phyloP scores from a whole-genome alignment of 2,329 filamentous ascomycete genomes.

The Penicillium frequentans region DNA sequence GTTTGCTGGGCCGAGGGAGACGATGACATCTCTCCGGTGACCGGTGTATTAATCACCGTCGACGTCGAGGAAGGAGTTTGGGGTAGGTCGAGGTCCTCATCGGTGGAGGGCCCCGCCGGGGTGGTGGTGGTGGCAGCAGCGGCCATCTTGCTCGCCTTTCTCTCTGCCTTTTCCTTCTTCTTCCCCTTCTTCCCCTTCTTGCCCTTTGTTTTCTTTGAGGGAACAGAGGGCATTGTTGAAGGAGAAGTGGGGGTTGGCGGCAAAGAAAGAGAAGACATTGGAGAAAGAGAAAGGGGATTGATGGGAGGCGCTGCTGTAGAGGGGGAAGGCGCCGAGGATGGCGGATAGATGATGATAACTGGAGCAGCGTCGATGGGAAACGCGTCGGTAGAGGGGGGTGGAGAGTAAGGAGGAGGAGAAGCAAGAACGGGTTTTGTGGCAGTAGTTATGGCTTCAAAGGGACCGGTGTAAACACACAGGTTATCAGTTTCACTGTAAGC shows the following conservation, averaged over 20 bases:
- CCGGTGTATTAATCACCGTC: neutral
- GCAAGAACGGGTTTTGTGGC: too few relatives aligned
- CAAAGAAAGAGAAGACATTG: neutral
- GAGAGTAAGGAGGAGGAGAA: too few relatives aligned
- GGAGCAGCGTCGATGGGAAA: neutral
- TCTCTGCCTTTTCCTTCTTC: neutral
- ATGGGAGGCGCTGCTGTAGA: neutral
- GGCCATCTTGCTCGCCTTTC: neutral
- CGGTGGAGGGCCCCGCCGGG: neutral
- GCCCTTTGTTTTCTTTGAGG: neutral
- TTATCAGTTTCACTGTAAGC: too few relatives aligned
- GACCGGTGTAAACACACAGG: too few relatives aligned
- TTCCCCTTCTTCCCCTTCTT: neutral
- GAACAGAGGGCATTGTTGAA: too few relatives aligned
- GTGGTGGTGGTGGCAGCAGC: neutral
- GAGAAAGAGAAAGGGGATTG: neutral
- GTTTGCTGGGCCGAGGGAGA: neutral
- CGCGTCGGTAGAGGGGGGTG: neutral
- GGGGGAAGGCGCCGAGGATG: neutral
- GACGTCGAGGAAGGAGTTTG: neutral
- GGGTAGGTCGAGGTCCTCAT: neutral
- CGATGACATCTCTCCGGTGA: neutral
- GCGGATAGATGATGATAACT: too few relatives aligned
- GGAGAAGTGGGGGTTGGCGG: neutral
- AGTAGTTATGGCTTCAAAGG: too few relatives aligned